A percentile compares a stretch with the other conserved stretches of the same genome.
These are phyloP conservation scores for Hericium coralloides DNA, from an alignment of 768 basidiomycete species.

Conservation along the genomic window DNA sequence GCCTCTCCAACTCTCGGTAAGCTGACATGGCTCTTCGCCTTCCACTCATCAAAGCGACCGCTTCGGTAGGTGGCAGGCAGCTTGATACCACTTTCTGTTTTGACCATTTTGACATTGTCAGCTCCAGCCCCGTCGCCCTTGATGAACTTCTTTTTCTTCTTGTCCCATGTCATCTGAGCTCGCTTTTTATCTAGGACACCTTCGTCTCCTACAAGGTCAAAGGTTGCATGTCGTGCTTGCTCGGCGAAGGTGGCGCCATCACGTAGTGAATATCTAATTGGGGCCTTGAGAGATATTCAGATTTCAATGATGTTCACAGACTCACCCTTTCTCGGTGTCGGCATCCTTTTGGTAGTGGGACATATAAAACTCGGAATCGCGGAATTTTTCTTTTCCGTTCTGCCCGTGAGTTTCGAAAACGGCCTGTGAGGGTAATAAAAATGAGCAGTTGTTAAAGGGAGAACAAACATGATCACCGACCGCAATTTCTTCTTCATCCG, in stretches of 20 bases:
- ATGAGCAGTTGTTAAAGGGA: constrained; percentile 59
- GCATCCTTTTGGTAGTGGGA: constrained; percentile 86
- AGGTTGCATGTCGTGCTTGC: constrained; percentile 71
- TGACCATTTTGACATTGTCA: constrained; percentile 90
- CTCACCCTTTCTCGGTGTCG: constrained; percentile 83
- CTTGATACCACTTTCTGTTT: constrained; percentile 84
- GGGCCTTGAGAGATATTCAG: background rate
- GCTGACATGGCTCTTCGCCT: constrained; percentile 59
- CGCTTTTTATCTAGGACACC: constrained; percentile 48
- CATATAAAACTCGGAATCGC: constrained; percentile 86
- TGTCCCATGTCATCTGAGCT: constrained; percentile 75
- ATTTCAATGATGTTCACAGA: constrained; percentile 16
- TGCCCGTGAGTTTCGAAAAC: constrained; percentile 7
- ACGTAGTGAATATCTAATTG: constrained; percentile 69
- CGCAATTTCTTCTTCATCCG: constrained; percentile 68
- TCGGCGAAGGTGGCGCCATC: constrained; percentile 85
- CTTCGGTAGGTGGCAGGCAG: constrained; percentile 89
- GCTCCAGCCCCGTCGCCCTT: constrained; percentile 78
- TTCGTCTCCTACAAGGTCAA: constrained; percentile 81
- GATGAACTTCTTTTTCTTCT: constrained; percentile 92
- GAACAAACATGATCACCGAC: constrained; percentile 30
- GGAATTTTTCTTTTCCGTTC: constrained; percentile 42
- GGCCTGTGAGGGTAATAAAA: constrained; percentile 22
- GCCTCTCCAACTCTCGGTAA: constrained; percentile 80
- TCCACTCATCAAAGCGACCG: constrained; percentile 96